Conservation (phyloP, 2,329 filamentous ascomycete genomes). For the Geoglossum cookeanum region DNA sequence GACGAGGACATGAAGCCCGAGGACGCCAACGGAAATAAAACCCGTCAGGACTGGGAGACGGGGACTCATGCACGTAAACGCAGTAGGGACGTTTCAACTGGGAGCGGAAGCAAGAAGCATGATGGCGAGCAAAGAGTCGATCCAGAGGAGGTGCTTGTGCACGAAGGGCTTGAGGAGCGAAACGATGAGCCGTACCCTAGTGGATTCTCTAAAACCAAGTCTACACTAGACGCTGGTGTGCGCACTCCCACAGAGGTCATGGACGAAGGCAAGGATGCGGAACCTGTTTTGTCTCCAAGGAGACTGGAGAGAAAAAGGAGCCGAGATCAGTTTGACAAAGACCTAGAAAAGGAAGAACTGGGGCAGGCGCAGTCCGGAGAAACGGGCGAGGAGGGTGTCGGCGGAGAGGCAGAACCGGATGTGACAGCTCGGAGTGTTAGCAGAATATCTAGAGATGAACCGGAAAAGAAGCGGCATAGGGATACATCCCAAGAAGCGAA, state of each 20-base stretch:
- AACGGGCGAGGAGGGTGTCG: not conserved
- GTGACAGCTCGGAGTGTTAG: not conserved
- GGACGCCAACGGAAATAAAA: not conserved
- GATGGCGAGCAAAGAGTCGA: not conserved
- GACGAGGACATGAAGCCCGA: not conserved
- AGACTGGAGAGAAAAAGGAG: conserved; percentile 4
- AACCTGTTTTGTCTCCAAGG: not conserved
- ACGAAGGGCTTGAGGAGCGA: not conserved
- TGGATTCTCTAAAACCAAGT: not conserved
- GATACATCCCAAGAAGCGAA: conserved; percentile 21
- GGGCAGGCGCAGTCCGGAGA: not conserved
- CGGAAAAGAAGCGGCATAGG: conserved; percentile 25
- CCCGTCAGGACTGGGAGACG: not conserved
- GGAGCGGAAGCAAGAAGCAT: not conserved
- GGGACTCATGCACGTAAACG: not conserved
- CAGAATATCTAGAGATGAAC: conserved; percentile 13
- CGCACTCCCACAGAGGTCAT: not conserved
- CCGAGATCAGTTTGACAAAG: conserved; percentile 6
- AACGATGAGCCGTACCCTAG: not conserved
- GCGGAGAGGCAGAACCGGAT: not conserved
- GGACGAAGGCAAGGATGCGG: not conserved
- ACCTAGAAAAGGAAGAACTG: conserved; percentile 4
- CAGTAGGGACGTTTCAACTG: conserved; percentile 1
- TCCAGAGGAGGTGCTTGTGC: not conserved
- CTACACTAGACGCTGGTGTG: not conserved